These are phyloP conservation scores for Hypoxylon crocopeplum DNA, from an alignment of 495 filamentous ascomycete species.

Conservation along the genomic window DNA sequence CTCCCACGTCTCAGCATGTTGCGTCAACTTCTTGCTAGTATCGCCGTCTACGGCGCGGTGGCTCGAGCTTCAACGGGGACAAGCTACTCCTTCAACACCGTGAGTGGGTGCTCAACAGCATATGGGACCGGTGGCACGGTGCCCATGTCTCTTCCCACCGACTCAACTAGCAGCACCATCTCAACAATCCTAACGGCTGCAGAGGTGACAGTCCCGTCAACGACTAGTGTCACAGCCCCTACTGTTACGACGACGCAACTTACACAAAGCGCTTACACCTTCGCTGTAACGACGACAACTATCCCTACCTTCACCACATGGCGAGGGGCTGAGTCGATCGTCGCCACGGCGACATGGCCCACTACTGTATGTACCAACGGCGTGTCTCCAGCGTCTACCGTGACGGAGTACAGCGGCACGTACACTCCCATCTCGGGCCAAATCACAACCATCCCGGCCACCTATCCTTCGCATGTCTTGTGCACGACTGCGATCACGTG, in stretches of 20 bases:
- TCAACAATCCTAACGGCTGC: constrained; percentile 1
- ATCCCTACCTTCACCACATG: constrained; percentile 8
- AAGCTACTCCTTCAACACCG: constrained; percentile 20
- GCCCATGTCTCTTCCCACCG: constrained; percentile 22
- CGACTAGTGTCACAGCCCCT: not conserved
- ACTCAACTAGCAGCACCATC: constrained; percentile 10
- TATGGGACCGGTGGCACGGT: constrained; percentile 18
- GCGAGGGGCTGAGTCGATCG: constrained; percentile 4
- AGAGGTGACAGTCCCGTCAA: constrained; percentile 22
- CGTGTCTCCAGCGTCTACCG: constrained; percentile 19
- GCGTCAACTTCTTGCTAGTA: not conserved
- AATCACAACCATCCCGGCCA: constrained; percentile 18
- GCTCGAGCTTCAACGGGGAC: constrained; percentile 19
- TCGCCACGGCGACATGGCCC: constrained; percentile 29
- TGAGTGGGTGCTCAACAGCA: constrained; percentile 10
- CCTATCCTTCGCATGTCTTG: constrained; percentile 27
- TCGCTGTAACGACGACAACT: not conserved
- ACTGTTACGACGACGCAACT: constrained; percentile 17
- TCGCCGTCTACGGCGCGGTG: constrained; percentile 13
- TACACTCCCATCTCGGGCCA: constrained; percentile 33
- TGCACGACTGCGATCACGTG: constrained; percentile 25
- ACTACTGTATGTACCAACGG: constrained; percentile 27
- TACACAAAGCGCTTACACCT: not conserved
- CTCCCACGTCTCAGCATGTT: constrained; percentile 9
- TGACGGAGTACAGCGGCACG: constrained; percentile 37